These are phyloP conservation scores for Calendula officinalis DNA, from an alignment of 129 eudicot species.

Conservation along the genomic window DNA sequence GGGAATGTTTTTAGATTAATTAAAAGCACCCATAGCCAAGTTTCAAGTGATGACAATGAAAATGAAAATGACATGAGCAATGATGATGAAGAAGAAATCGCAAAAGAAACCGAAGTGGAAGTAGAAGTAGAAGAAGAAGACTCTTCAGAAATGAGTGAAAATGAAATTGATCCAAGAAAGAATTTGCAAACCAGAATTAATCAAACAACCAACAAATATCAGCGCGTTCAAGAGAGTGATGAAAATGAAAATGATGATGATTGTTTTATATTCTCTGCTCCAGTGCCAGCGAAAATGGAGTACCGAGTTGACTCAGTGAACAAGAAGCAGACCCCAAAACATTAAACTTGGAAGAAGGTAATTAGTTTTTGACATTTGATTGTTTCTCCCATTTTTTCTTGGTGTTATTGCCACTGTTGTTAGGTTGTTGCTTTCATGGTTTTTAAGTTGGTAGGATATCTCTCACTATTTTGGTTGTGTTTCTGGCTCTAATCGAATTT, in stretches of 20 bases:
- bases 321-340: constrained; percentile 37
- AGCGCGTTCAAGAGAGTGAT: constrained; percentile 28
- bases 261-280: constrained; percentile 55
- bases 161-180: constrained; percentile 42
- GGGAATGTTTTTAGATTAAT: constrained; percentile 58
- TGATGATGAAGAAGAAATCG: constrained; percentile 43
- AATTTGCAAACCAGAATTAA: constrained; percentile 30
- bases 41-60: constrained; percentile 43
- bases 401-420: constrained; percentile 25
- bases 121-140: constrained; percentile 50
- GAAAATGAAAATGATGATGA: constrained; percentile 34
- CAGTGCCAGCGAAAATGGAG: constrained; percentile 72
- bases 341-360: constrained; percentile 21
- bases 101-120: constrained; percentile 44
- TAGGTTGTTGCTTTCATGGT: constrained; percentile 7
- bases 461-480: constrained; percentile 2
- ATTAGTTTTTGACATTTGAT: constrained; percentile 18
- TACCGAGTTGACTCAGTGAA: constrained; percentile 46
- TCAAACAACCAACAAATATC: constrained; percentile 24
- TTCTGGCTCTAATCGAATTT: constrained; percentile 10
- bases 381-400: constrained; percentile 21
- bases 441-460: constrained; percentile 29
- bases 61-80: constrained; percentile 17
- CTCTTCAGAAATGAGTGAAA: constrained; percentile 52
- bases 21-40: constrained; percentile 28